phyloP scores from a whole-genome alignment of 139 green algal genomes.

The Yamagishiella unicocca region DNA sequence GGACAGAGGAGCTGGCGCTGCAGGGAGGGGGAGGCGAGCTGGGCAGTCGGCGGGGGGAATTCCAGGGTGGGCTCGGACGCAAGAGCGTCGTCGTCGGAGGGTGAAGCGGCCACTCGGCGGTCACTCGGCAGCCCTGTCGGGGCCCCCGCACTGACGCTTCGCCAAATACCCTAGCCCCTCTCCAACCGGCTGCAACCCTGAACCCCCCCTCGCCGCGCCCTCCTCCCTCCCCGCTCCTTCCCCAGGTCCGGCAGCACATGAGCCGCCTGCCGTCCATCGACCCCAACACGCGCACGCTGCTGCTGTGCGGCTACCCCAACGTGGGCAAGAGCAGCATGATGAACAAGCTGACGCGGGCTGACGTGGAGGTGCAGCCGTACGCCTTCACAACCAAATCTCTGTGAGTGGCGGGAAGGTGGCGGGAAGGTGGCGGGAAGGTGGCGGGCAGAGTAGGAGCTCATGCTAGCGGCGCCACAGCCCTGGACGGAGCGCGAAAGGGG shows the following conservation, averaged over 20 bases:
- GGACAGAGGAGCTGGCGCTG: too few relatives aligned
- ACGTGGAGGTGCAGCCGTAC: constrained; percentile 95
- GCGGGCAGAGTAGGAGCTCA: not conserved
- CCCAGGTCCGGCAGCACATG: constrained; percentile 98
- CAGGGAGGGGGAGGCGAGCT: too few relatives aligned
- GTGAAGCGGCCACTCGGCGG: too few relatives aligned
- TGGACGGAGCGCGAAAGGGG: not conserved
- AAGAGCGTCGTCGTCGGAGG: too few relatives aligned
- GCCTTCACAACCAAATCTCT: constrained; percentile 70
- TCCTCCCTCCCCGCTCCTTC: not conserved
- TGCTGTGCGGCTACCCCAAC: constrained; percentile 99
- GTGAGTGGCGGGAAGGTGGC: constrained; percentile 16
- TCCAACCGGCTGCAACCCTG: too few relatives aligned
- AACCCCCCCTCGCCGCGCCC: not conserved
- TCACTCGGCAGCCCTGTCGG: too few relatives aligned
- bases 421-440: not conserved
- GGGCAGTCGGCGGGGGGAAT: too few relatives aligned
- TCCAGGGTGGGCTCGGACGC: too few relatives aligned
- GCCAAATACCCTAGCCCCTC: too few relatives aligned
- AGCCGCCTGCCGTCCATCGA: constrained; percentile 97
- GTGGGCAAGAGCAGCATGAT: constrained; percentile 98
- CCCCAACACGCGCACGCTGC: constrained; percentile 96
- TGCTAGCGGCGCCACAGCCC: too few relatives aligned
- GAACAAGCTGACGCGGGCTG: constrained; percentile 97
- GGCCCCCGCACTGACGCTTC: too few relatives aligned